Percentiles rank a stretch among this genome's conserved stretches.
Evolutionary conservation across 1,284 basidiomycete species (phyloP).

Genomic region (Laetiporus sulphureus): DNA sequence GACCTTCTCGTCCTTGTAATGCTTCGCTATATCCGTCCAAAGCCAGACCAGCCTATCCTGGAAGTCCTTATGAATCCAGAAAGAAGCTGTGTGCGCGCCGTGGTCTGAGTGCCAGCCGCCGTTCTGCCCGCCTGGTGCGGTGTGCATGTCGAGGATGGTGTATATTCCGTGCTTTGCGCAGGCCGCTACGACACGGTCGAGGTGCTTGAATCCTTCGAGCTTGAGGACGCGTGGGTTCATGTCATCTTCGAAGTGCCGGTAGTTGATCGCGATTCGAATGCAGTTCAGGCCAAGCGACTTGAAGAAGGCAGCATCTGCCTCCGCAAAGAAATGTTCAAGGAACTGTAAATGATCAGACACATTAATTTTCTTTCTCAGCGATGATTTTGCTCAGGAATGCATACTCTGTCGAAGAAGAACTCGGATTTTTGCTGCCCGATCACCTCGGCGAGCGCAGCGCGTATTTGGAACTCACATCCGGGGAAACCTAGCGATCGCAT

Average conservation of each 20-base stretch:
- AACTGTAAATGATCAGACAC: no score
- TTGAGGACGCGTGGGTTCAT: constrained; percentile 59
- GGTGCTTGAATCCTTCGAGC: constrained; percentile 53
- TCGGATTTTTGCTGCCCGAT: constrained; percentile 63
- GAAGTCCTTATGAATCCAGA: constrained; percentile 75
- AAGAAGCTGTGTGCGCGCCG: constrained; percentile 48
- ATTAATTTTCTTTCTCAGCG: no score
- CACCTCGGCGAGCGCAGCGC: constrained; percentile 56
- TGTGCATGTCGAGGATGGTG: constrained; percentile 58
- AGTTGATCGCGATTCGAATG: constrained; percentile 61
- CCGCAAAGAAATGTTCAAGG: constrained; percentile 67
- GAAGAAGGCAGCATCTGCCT: constrained; percentile 66
- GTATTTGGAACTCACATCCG: constrained; percentile 59
- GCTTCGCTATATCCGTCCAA: constrained; percentile 61
- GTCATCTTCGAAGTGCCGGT: constrained; percentile 68
- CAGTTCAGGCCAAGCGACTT: constrained; percentile 66
- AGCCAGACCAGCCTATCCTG: constrained; percentile 66
- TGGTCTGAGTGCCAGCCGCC: constrained; percentile 48
- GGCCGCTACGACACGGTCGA: constrained; percentile 51
- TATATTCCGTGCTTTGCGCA: constrained; percentile 55
- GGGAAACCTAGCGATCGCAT: constrained; percentile 38
- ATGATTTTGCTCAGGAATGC: constrained; percentile 10
- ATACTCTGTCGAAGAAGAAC: constrained; percentile 73
- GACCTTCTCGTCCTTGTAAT: constrained; percentile 39
- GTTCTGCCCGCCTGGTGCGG: constrained; percentile 56